Evolutionary conservation across 768 basidiomycete species (phyloP), one percentile per base, ranked within the genome.

Genomic region (Lyophyllum shimeji): DNA sequence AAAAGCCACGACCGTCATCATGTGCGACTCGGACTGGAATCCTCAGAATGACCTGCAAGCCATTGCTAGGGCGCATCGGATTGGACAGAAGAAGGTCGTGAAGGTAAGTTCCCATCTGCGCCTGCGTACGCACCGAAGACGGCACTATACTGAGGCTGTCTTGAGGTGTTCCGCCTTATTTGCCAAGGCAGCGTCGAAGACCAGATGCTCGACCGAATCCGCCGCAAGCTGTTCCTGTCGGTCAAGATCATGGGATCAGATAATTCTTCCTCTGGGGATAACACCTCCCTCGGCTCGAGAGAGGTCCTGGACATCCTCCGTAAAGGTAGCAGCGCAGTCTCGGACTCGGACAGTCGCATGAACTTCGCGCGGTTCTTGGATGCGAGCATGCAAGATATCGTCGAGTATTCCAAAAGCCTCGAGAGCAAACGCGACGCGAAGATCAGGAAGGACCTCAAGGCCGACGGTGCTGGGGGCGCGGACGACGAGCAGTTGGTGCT

Each of bases 1-100:
- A 52, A 91, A 81, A 56, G 91, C 91, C 4, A 82, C 89, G 45
- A 86, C 84, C 2, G 89, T 90, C 59, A 85, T 92, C 65, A 87
- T 93, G 78, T 88, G 86, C 60, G 90, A 93, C 67, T 81, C 77
- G 0, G 82, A 83, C 45, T 84, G 83, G 82, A 84, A 84, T 66
- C 83, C 83, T 15, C 82, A 91, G 68, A 92, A 90, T 66, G 91
- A 93, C 67, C 71, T 93, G 6, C 90, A 93, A 70, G 91, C 91
- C 0, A 90, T 93, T 68, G 91, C 91, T 21, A 79, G 91, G 40
- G 91, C 91, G 0, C 91, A 93, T 67, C 82, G 91, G 9, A 88
- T 90, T 52, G 89, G 89, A 6, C 89, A 90, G 67, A 88, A 81
- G 50, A 88, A 87, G 63, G 73, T 73, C 23, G 89, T 90, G 57